Evolutionary conservation across 192 early-diverging fungal species (phyloP), one percentile per base, ranked within the genome.

Genomic region (Dissophora ornata): DNA sequence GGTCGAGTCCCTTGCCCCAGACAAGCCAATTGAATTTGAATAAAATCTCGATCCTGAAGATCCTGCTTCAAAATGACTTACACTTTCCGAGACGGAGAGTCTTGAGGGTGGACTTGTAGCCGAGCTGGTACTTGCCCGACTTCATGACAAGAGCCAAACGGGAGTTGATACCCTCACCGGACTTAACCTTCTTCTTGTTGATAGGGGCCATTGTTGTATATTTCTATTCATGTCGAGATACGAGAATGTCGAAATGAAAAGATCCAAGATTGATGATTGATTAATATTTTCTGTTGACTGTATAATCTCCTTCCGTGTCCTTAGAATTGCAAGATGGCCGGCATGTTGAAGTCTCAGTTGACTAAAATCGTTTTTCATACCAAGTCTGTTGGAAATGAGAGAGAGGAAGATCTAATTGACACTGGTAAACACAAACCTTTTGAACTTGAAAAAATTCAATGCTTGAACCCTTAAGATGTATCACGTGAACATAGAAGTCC

Each of bases 91-190:
- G 88, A 74, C 98, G 94, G 69, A 99, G 88, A 73, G 91, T 90
- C 92, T 99, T 98, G 79, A 99, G 89, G 80, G 97, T 98, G 71
- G 94, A 92, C 93, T 98, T 98, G 94, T 99, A 98, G 52, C 98
- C 98, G 64, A 99, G 92, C 58, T 89, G 86, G 85, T 93, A 94
- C 90, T 99, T 99, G 81, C 98, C 98, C 81, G 91, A 93, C 93
- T 99, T 99, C 94, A 95, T 98, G 69, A 99, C 98, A 80, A 99
- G 93, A 64, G 94, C 92, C 77, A 99, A 91, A 77, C 96, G 91
- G 78, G 95, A 90, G 94, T 98, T 98, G 92, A 99, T 97, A 84
- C 91, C 91, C 87, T 99, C 97, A 56, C 87, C 81, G 64, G 91
- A 69, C 84, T 95, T 92, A 89, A 95, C 94, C 79, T 90, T 80